phyloP scores from a whole-genome alignment of 192 early-diverging fungal species.

The Fimicolochytrium jonesii region DNA sequence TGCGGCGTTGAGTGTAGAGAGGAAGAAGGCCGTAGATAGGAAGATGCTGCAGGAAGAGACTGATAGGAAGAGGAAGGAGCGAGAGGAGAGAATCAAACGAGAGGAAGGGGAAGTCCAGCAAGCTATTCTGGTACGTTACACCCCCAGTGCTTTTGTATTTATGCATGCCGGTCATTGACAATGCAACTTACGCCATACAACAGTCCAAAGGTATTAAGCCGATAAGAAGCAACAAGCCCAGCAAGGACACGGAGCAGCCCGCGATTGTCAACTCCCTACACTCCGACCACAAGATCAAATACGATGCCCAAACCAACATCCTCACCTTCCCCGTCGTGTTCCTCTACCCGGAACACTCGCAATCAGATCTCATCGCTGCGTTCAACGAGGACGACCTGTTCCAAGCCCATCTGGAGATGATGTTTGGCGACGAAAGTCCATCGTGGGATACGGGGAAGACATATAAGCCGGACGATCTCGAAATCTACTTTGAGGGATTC shows the following conservation, averaged over 20 bases:
- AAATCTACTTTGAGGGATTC: constrained; percentile 74
- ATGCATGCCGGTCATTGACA: too few relatives aligned
- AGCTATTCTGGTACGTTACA: constrained; percentile 48
- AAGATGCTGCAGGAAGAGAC: constrained; percentile 41
- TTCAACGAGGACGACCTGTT: constrained; percentile 85
- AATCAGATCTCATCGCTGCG: constrained; percentile 81
- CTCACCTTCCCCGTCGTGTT: constrained; percentile 85
- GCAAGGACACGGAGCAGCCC: constrained; percentile 20
- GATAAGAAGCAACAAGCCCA: constrained; percentile 1
- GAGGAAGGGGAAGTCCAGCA: constrained; percentile 39
- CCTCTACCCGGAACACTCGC: constrained; percentile 89
- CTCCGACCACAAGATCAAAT: constrained; percentile 39
- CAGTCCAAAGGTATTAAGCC: background rate
- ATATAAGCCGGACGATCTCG: constrained; percentile 69
- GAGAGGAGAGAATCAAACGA: constrained; percentile 42
- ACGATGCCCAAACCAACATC: constrained; percentile 23
- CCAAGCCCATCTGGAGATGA: constrained; percentile 73
- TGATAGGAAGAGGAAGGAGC: constrained; percentile 38
- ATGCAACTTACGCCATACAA: too few relatives aligned
- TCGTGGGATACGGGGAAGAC: constrained; percentile 71
- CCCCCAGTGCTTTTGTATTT: too few relatives aligned
- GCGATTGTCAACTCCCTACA: constrained; percentile 34
- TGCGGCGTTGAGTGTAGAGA: constrained; percentile 33
- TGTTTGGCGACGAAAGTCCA: constrained; percentile 66
- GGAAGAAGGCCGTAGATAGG: constrained; percentile 37